Base-by-base conservation (phyloP, 1,284 basidiomycete genomes). In the Volvariella volvacea region DNA sequence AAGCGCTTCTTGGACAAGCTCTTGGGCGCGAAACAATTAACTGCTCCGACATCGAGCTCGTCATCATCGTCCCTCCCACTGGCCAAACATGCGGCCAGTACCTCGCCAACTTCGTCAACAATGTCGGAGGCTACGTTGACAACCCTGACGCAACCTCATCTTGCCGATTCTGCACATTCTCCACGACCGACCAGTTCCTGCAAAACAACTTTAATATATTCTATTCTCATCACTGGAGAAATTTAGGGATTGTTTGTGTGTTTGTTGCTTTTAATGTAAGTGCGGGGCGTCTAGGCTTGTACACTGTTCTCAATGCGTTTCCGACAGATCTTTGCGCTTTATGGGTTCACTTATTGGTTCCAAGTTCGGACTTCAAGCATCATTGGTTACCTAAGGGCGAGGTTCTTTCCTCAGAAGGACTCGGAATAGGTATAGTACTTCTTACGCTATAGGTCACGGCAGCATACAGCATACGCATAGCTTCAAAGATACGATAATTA, bases 11-110 rank as follows among this genome's bases (percentile, higher is more conserved):
- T 3, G 65, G 67, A 2, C 63, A 67, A 64, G 64, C 65, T 66
- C 21, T 36, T 20, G 3, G 54, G 39, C 15, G n/a, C 41, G 16
- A 33, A 12, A 7, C 20, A 7, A 22, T 22, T 4, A 16, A 15
- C 33, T 32, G 25, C 2, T 21, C 17, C 9, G 6, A 17, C 19
- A 16, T 31, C 21, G 16, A 31, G 14, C 33, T 68, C 9, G 64
- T 66, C 15, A 61, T 60, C 12, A 62, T 85, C 51, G 57, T 68
- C 9, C 81, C 86, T 1, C 83, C 82, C 0, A 56, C 65, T 0
- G 82, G 80, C 1, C 71, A 80, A 55, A 80, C 78, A 0, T 92
- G 88, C 53, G 55, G 54, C 2, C 49, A 71, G 10, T 91, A 76
- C 60, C 70, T 87, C 42, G 60, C 65, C 15, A 52, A 64, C 1